Percentiles rank a stretch among this genome's conserved stretches.
Evolutionary conservation across 1,284 basidiomycete species (phyloP).

Genomic region (Trichosporon inkin): DNA sequence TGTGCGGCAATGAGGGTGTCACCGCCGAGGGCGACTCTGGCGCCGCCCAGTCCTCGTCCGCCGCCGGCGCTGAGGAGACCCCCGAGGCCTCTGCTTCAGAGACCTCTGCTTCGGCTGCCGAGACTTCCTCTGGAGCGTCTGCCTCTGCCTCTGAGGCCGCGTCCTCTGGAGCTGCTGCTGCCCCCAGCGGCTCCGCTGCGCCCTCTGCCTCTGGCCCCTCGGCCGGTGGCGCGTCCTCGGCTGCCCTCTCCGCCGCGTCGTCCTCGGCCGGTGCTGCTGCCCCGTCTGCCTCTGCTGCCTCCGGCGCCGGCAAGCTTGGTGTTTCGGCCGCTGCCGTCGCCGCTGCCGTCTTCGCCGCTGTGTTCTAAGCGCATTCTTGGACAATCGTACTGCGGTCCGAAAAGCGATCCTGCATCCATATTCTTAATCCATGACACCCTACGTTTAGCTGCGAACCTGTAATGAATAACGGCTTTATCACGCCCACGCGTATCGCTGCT

Average conservation of each 20-base stretch:
- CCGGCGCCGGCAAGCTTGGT: slow-evolving; percentile 8
- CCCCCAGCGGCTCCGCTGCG: background rate
- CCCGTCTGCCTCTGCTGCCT: background rate
- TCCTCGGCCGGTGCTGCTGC: background rate
- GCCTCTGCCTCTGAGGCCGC: background rate
- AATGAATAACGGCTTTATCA: no score
- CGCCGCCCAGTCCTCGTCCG: background rate
- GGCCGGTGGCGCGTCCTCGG: background rate
- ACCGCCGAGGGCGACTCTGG: background rate
- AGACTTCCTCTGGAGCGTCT: background rate
- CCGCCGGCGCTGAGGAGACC: no score
- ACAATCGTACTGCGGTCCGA: background rate
- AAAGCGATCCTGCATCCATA: background rate
- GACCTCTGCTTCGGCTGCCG: background rate
- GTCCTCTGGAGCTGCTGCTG: background rate
- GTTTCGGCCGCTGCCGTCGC: slow-evolving; percentile 14
- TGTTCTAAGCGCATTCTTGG: slow-evolving; percentile 10
- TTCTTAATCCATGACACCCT: no score
- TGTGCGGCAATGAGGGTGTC: slow-evolving; percentile 16
- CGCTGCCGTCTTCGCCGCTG: slow-evolving; percentile 6
- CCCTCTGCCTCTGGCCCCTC: background rate
- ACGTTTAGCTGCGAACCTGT: no score
- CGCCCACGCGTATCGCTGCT: no score
- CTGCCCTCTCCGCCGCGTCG: slow-evolving; percentile 5
- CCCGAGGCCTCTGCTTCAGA: background rate